A percentile compares a stretch with the other conserved stretches of the same genome.
Evolutionary conservation across 2,329 filamentous ascomycete genomes (phyloP).

Genomic region (Penicillium nordicum): DNA sequence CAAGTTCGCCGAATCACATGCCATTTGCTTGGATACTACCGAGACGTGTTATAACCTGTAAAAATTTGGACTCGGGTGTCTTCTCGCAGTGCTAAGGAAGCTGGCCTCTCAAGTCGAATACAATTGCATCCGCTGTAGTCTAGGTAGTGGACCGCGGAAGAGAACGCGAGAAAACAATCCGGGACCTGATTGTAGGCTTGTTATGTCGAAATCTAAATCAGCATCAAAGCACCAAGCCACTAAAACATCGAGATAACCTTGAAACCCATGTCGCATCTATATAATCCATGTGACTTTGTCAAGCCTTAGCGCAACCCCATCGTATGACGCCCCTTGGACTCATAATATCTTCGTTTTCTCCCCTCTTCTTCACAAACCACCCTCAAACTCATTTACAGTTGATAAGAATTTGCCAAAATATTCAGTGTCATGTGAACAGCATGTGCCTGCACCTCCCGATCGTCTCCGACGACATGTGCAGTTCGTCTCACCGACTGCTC

Average conservation of each 20-base stretch:
- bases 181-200: too few species aligned
- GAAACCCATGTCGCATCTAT: background rate
- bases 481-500: constrained; percentile 15
- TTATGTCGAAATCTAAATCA: background rate
- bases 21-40: background rate
- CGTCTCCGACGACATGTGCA: constrained; percentile 11
- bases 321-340: background rate
- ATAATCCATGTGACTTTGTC: constrained; percentile 1
- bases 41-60: background rate
- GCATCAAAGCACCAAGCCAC: background rate
- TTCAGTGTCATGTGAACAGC: constrained; percentile 12
- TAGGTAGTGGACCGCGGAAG: background rate
- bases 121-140: background rate
- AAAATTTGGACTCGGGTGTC: background rate
- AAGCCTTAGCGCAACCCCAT: background rate
- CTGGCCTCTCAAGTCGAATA: background rate
- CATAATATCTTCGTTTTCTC: background rate
- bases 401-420: background rate
- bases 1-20: background rate
- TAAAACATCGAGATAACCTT: background rate
- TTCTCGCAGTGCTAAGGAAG: background rate
- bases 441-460: constrained; percentile 14
- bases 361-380: background rate
- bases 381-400: background rate
- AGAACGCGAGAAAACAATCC: background rate